Evolutionary conservation across 495 filamentous ascomycete genomes (phyloP).

Genomic region (Neurospora intermedia): DNA sequence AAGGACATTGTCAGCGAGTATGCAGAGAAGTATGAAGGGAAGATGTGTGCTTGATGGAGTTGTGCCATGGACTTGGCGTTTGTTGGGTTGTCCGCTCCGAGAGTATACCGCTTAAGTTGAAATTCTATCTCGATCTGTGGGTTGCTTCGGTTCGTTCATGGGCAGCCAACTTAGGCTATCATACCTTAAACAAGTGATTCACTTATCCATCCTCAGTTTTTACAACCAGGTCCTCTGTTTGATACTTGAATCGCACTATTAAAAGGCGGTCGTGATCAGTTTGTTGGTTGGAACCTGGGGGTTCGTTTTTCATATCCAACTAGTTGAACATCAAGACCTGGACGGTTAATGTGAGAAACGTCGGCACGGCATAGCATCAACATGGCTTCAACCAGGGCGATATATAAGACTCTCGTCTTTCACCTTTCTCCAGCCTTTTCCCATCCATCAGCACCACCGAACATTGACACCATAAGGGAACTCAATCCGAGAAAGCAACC

Average conservation of each 20-base stretch:
- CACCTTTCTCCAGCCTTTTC: not conserved
- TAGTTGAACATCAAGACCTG: not conserved
- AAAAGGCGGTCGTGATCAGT: not conserved
- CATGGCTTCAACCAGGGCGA: not conserved
- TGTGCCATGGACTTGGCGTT: not conserved
- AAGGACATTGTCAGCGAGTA: constrained; percentile 49
- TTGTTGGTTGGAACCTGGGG: not conserved
- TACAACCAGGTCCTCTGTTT: not conserved
- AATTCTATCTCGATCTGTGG: not conserved
- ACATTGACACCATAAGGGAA: not conserved
- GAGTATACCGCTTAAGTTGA: not conserved
- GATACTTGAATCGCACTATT: not conserved
- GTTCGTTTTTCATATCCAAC: not conserved
- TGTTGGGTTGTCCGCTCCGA: not conserved
- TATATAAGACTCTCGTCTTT: not conserved
- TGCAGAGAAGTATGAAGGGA: constrained; percentile 4
- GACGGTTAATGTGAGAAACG: not conserved
- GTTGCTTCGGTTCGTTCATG: not conserved
- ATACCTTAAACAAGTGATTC: not conserved
- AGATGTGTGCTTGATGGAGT: not conserved
- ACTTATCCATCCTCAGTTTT: not conserved
- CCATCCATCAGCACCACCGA: not conserved
- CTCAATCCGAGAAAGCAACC: not conserved
- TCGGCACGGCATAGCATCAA: not conserved
- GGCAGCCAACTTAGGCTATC: not conserved